Percentiles rank a stretch among this genome's conserved stretches.
phyloP scores from a whole-genome alignment of 805 yeast species.

The Spathaspora arborariae region DNA sequence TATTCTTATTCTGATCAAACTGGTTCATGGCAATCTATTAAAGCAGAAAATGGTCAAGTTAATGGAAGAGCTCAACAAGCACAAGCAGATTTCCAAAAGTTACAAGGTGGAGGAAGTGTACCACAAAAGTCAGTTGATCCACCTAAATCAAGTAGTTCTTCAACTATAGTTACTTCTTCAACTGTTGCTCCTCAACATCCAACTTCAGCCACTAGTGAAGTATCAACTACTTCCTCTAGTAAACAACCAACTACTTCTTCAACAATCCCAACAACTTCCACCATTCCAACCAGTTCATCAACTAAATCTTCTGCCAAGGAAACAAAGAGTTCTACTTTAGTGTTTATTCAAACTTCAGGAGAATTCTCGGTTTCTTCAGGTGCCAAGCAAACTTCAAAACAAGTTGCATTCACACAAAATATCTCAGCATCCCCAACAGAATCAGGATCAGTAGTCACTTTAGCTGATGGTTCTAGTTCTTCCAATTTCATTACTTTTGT shows the following conservation, averaged over 20 bases:
- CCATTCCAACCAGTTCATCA: constrained; percentile 6
- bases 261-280: constrained; percentile 8
- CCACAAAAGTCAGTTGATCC: constrained; percentile 12
- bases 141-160: not conserved
- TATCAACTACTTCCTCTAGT: constrained; percentile 5
- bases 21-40: constrained; percentile 60
- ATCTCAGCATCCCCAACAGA: not conserved
- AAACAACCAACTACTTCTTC: constrained; percentile 3
- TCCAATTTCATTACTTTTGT: not conserved
- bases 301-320: constrained; percentile 4
- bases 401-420: not conserved
- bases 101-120: constrained; percentile 29
- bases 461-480: not conserved
- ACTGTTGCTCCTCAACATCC: constrained; percentile 1
- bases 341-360: constrained; percentile 5
- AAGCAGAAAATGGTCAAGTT: constrained; percentile 54
- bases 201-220: constrained; percentile 3
- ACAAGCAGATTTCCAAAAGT: constrained; percentile 24
- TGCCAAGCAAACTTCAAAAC: not conserved
- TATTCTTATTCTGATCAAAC: constrained; percentile 53
- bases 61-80: constrained; percentile 55
- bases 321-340: constrained; percentile 12
- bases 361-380: not conserved
- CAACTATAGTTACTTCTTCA: not conserved
- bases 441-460: not conserved